A percentile compares a stretch with the other conserved stretches of the same genome.
These are phyloP conservation scores for Yamadazyma insecticola DNA, from an alignment of 805 yeast genomes.

Conservation along the genomic window DNA sequence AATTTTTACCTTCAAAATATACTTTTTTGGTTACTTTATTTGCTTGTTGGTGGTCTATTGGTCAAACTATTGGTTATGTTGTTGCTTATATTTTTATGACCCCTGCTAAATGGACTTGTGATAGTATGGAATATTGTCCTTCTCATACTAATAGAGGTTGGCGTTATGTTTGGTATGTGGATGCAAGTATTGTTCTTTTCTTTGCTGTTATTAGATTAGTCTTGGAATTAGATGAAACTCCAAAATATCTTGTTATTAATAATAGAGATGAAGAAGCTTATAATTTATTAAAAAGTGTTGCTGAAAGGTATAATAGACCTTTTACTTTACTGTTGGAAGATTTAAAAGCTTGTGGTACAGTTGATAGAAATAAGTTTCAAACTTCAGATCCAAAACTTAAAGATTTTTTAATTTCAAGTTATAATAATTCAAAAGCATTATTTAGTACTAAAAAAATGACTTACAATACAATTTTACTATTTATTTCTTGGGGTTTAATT, in stretches of 20 bases:
- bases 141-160: slow-evolving; percentile 52
- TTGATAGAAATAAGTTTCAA: slow-evolving; percentile 11
- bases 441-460: slow-evolving; percentile 34
- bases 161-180: slow-evolving; percentile 50
- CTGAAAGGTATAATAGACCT: slow-evolving; percentile 40
- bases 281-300: slow-evolving; percentile 36
- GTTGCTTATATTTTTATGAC: slow-evolving; percentile 55
- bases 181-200: slow-evolving; percentile 43
- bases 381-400: slow-evolving; percentile 13
- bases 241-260: slow-evolving; percentile 48
- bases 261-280: slow-evolving; percentile 51
- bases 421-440: slow-evolving; percentile 22
- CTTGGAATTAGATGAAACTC: slow-evolving; percentile 45
- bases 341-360: slow-evolving; percentile 40
- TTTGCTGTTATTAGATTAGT: slow-evolving; percentile 30
- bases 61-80: slow-evolving; percentile 49
- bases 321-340: slow-evolving; percentile 44
- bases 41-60: slow-evolving; percentile 60
- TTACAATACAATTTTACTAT: slow-evolving; percentile 32
- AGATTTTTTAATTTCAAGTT: slow-evolving; percentile 16
- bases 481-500: slow-evolving; percentile 50
- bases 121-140: slow-evolving; percentile 34
- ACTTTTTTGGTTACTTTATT: slow-evolving; percentile 23
- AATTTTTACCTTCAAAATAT: slow-evolving; percentile 21
- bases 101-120: slow-evolving; percentile 31